A percentile compares a stretch with the other conserved stretches of the same genome.
These are phyloP conservation scores for Takakia lepidozioides DNA, from an alignment of 225 moss, liverwort and hornwort genomes.

Conservation along the genomic window DNA sequence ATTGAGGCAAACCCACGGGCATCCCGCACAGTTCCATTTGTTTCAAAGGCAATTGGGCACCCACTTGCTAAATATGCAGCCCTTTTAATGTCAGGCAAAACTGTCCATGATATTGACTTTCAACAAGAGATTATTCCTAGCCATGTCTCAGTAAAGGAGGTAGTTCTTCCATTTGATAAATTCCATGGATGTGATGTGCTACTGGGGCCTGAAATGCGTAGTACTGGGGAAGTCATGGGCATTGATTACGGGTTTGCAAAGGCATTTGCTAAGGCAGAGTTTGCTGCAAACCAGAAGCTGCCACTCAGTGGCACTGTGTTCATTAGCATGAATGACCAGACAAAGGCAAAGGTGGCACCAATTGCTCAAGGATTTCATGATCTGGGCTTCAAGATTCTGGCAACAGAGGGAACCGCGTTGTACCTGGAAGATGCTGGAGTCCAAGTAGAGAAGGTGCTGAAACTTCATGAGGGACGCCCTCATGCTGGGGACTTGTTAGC, in stretches of 20 bases:
- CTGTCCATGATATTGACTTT: constrained; percentile 53
- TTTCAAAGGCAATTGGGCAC: constrained; percentile 99
- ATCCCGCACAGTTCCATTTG: constrained; percentile 95
- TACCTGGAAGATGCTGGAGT: constrained; percentile 46
- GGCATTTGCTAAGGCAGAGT: constrained; percentile 94
- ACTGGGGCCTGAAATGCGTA: constrained; percentile 97
- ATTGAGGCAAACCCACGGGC: constrained; percentile 96
- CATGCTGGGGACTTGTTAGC: constrained; percentile 83
- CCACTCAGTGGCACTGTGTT: constrained; percentile 91
- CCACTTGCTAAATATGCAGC: constrained; percentile 94
- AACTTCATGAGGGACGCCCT: constrained; percentile 92
- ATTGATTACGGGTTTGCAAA: constrained; percentile 90
- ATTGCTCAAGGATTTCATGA: constrained; percentile 79
- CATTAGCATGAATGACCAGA: constrained; percentile 83
- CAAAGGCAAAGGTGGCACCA: constrained; percentile 63
- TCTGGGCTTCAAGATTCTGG: constrained; percentile 75
- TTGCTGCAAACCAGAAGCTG: constrained; percentile 87
- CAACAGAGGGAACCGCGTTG: constrained; percentile 70
- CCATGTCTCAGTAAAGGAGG: constrained; percentile 96
- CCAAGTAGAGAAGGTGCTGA: constrained; percentile 79
- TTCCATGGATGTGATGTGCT: constrained; percentile 98
- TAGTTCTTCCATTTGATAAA: constrained; percentile 92
- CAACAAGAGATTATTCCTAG: constrained; percentile 69
- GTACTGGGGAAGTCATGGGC: constrained; percentile 99
- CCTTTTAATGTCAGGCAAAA: constrained; percentile 82